phyloP scores from a whole-genome alignment of 2,329 filamentous ascomycete species.

The Xylariaceae sp. region DNA sequence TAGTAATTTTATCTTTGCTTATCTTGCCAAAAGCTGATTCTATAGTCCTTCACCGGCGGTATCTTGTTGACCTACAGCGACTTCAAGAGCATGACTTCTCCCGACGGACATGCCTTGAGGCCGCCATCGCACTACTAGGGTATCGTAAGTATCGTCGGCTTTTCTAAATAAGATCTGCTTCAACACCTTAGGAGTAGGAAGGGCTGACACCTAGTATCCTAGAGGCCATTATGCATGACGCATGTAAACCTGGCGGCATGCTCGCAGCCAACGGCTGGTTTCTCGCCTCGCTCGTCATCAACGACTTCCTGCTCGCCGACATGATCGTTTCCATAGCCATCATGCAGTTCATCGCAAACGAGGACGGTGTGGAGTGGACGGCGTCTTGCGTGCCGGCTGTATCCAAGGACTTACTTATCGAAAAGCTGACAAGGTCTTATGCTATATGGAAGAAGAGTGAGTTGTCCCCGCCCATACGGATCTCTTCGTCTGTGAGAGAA shows the following conservation, averaged over 20 bases:
- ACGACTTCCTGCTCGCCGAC: slow-evolving; percentile 59
- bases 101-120: slow-evolving; percentile 46
- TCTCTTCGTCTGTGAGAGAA: background rate
- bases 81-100: slow-evolving; percentile 49
- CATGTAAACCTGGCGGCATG: slow-evolving; percentile 49
- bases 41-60: slow-evolving; percentile 54
- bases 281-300: slow-evolving; percentile 52
- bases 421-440: slow-evolving; percentile 40
- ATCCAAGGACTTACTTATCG: slow-evolving; percentile 37
- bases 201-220: too few relatives aligned
- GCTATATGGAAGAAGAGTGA: slow-evolving; percentile 38
- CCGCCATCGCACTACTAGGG: slow-evolving; percentile 44
- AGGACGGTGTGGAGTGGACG: slow-evolving; percentile 34
- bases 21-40: too few relatives aligned
- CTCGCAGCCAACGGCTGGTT: slow-evolving; percentile 54
- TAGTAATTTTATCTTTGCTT: too few relatives aligned
- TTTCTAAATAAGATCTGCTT: too few relatives aligned
- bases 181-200: too few relatives aligned
- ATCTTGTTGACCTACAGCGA: slow-evolving; percentile 42
- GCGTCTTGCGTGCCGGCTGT: slow-evolving; percentile 29
- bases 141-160: too few relatives aligned
- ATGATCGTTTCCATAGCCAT: slow-evolving; percentile 56
- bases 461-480: slow-evolving; percentile 2
- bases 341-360: slow-evolving; percentile 39
- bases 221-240: slow-evolving; percentile 45